A percentile compares a stretch with the other conserved stretches of the same genome.
Evolutionary conservation across 2,329 filamentous ascomycete genomes (phyloP).

Genomic region (Microsporum canis): DNA sequence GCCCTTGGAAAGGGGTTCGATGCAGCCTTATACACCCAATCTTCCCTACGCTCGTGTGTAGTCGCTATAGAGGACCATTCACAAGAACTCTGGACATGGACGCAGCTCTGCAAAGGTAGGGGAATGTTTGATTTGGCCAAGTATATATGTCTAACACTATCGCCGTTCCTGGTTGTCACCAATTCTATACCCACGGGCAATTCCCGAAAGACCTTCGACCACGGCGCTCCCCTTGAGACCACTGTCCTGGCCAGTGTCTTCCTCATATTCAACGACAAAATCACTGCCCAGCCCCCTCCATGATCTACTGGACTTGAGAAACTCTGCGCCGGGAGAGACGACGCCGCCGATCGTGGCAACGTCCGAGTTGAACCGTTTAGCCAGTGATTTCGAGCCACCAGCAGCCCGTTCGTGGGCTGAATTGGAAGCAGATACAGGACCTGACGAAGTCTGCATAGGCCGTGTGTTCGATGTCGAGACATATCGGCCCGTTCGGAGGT

Average conservation of each 20-base stretch:
- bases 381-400: slow-evolving; percentile 43
- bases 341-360: slow-evolving; percentile 73
- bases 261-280: slow-evolving; percentile 52
- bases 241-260: slow-evolving; percentile 34
- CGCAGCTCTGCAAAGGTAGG: not conserved
- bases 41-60: too few species aligned
- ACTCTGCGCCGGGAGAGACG: slow-evolving; percentile 86
- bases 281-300: slow-evolving; percentile 91
- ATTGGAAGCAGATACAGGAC: slow-evolving; percentile 16
- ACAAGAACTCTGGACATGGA: too few species aligned
- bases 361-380: slow-evolving; percentile 56
- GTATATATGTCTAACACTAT: slow-evolving; percentile 7
- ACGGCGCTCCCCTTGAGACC: slow-evolving; percentile 38
- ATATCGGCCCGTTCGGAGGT: slow-evolving; percentile 77
- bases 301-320: slow-evolving; percentile 64
- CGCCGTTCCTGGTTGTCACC: slow-evolving; percentile 43
- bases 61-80: too few species aligned
- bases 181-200: slow-evolving; percentile 79
- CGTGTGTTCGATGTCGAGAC: slow-evolving; percentile 62
- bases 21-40: too few species aligned
- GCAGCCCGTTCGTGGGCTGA: slow-evolving; percentile 1
- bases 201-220: slow-evolving; percentile 75
- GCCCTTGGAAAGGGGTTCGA: too few species aligned
- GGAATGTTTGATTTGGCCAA: not conserved
- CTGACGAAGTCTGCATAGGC: slow-evolving; percentile 32